A percentile compares a stretch with the other conserved stretches of the same genome.
phyloP scores from a whole-genome alignment of 2,329 filamentous ascomycete species.

The Trichoderma sp. region DNA sequence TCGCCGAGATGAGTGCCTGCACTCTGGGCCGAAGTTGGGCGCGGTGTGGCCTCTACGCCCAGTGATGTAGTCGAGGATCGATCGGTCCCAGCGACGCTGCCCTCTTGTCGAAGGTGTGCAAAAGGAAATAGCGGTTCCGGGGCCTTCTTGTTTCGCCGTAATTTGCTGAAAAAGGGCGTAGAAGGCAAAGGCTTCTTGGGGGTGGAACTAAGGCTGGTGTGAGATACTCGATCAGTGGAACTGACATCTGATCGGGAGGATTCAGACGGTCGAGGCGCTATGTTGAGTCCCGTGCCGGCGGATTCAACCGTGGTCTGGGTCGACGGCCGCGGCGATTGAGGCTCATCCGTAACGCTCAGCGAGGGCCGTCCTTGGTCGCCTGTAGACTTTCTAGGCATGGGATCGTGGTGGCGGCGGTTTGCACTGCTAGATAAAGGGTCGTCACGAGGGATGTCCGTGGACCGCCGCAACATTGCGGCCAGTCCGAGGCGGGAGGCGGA shows the following conservation, averaged over 20 bases:
- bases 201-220: constrained; percentile 64
- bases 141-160: constrained; percentile 77
- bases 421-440: constrained; percentile 31
- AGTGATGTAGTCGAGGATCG: constrained; percentile 51
- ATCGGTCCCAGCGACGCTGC: constrained; percentile 47
- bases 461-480: constrained; percentile 56
- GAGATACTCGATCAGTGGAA: constrained; percentile 65
- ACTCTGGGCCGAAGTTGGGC: constrained; percentile 44
- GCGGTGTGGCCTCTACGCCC: constrained; percentile 39
- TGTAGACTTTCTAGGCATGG: constrained; percentile 45
- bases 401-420: not conserved
- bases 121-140: constrained; percentile 81
- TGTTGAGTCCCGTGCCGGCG: constrained; percentile 52
- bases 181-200: constrained; percentile 63
- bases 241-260: constrained; percentile 90
- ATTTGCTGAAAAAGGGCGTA: constrained; percentile 73
- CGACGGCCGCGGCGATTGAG: constrained; percentile 43
- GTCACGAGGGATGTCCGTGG: constrained; percentile 50
- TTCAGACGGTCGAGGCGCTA: constrained; percentile 60
- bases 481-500: constrained; percentile 61
- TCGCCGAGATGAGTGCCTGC: constrained; percentile 33
- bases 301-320: constrained; percentile 37
- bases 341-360: constrained; percentile 59
- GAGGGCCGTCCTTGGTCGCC: constrained; percentile 41
- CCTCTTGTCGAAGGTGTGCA: constrained; percentile 76